Percentiles rank a stretch among this genome's conserved stretches.
These are phyloP conservation scores for Eleusine indica DNA, from an alignment of 176 grass and related monocot genomes.

Conservation along the genomic window DNA sequence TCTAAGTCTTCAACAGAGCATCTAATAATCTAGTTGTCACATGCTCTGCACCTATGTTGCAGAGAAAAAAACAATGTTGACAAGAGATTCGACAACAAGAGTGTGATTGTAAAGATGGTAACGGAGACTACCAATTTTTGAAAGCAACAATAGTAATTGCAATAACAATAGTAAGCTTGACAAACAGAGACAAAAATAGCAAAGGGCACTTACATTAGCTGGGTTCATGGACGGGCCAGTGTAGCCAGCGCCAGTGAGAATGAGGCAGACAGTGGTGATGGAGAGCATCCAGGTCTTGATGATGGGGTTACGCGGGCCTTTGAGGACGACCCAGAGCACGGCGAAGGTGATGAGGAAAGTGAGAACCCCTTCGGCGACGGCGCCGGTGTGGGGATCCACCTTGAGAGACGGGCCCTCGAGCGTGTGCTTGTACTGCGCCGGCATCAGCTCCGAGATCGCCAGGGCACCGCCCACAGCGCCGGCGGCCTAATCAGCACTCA, in stretches of 20 bases:
- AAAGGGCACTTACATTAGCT: slow-evolving; percentile 16
- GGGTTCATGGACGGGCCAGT: slow-evolving; percentile 38
- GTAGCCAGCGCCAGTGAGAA: slow-evolving; percentile 27
- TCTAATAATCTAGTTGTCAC: too few species aligned
- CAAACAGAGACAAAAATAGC: not conserved
- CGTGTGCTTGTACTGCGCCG: slow-evolving; percentile 33
- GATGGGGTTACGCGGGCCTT: slow-evolving; percentile 33
- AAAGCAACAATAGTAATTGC: too few species aligned
- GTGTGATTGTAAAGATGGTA: not conserved
- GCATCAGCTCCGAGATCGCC: slow-evolving; percentile 38
- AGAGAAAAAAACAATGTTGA: too few species aligned
- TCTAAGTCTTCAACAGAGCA: too few species aligned
- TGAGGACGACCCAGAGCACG: slow-evolving; percentile 53
- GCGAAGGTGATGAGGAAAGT: slow-evolving; percentile 65
- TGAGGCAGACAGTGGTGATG: slow-evolving; percentile 19
- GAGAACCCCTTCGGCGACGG: slow-evolving; percentile 60
- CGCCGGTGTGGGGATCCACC: slow-evolving; percentile 49
- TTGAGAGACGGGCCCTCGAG: slow-evolving; percentile 32
- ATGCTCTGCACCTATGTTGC: too few species aligned
- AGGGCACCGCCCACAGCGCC: slow-evolving; percentile 38
- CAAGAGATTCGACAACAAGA: too few species aligned
- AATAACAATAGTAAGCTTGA: too few species aligned
- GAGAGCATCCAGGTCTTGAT: slow-evolving; percentile 36
- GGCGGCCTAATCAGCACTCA: slow-evolving; percentile 14
- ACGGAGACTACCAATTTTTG: not conserved